Evolutionary conservation across 306 rosid species (phyloP).

Genomic region (Sesbania bispinosa): DNA sequence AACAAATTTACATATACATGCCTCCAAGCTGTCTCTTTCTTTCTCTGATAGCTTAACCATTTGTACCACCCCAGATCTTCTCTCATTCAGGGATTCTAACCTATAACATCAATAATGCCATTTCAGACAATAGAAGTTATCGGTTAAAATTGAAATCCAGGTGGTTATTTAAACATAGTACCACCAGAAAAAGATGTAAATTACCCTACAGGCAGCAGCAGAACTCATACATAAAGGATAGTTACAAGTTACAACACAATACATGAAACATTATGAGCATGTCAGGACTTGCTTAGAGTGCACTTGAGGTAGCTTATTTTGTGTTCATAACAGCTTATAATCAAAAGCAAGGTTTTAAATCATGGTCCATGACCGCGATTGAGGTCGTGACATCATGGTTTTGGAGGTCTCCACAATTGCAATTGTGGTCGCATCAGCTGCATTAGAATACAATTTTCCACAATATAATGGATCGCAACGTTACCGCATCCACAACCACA

Average conservation of each 20-base stretch:
- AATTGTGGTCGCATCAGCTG: no score
- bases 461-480: no score
- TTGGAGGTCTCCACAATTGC: no score
- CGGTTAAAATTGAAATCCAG: neutral
- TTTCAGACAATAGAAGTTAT: slow-evolving; percentile 5
- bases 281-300: neutral
- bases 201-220: neutral
- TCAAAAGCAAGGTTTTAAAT: no score
- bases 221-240: neutral
- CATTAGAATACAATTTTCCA: no score
- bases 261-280: neutral
- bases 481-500: no score
- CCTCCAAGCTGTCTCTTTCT: slow-evolving; percentile 96
- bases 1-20: slow-evolving; percentile 36
- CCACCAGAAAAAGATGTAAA: neutral
- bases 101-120: slow-evolving; percentile 44
- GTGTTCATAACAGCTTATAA: neutral
- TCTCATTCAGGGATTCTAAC: slow-evolving; percentile 84
- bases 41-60: slow-evolving; percentile 98
- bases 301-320: neutral
- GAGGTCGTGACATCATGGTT: no score
- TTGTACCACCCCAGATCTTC: slow-evolving; percentile 89
- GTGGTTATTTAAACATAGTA: neutral
- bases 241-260: no score
- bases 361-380: no score